Evolutionary conservation across 1,284 basidiomycete genomes (phyloP).

Genomic region (Trichosporon ovoides): DNA sequence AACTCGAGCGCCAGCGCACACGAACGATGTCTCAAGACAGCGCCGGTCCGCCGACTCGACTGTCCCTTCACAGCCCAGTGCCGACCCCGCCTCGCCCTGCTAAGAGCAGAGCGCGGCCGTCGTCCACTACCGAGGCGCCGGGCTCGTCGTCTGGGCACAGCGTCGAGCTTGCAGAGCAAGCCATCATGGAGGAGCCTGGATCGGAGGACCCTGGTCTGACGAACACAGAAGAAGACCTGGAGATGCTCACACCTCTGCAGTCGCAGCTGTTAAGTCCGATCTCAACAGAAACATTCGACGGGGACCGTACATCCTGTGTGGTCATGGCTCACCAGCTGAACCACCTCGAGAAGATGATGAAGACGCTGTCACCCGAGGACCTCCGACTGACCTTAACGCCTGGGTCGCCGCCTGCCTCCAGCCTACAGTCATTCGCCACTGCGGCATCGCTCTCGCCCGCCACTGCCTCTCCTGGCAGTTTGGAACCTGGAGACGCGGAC

Average conservation of each 20-base stretch:
- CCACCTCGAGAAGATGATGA: conserved; percentile 45
- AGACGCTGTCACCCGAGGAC: conserved; percentile 43
- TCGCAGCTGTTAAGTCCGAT: neutral
- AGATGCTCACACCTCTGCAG: neutral
- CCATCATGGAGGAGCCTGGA: neutral
- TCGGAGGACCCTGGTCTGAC: neutral
- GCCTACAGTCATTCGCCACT: neutral
- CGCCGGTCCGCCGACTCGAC: neutral
- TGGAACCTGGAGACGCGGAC: neutral
- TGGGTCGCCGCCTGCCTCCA: neutral
- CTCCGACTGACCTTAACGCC: conserved; percentile 29
- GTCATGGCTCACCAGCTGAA: conserved; percentile 48
- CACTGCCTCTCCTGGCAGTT: neutral
- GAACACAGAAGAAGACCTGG: neutral
- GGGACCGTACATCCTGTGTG: conserved; percentile 14
- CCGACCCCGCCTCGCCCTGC: conserved; percentile 1
- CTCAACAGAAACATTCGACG: neutral
- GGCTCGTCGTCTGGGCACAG: neutral
- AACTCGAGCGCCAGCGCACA: neutral
- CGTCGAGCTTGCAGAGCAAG: neutral
- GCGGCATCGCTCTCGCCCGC: neutral
- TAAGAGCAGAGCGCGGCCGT: conserved; percentile 1
- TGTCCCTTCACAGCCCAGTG: neutral
- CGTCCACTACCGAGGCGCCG: neutral
- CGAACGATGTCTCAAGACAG: neutral